These are phyloP conservation scores for Cordyceps cicadae DNA, from an alignment of 2,329 filamentous ascomycete species.

Conservation along the genomic window DNA sequence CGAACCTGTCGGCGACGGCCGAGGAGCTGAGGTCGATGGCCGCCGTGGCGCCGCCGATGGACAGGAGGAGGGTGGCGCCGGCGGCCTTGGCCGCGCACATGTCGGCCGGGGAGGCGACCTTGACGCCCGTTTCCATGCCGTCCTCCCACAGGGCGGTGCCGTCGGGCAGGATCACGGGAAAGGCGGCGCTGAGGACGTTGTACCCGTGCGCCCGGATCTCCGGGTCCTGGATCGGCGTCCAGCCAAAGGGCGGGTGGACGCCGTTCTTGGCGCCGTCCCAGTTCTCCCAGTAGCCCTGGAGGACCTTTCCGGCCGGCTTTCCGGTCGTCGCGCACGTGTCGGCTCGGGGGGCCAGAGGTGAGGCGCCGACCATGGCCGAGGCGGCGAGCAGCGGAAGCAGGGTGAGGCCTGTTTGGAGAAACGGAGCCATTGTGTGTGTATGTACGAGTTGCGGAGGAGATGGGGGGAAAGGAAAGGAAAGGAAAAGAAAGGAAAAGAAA, in stretches of 20 bases:
- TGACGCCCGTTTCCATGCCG: conserved; percentile 25
- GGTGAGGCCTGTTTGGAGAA: conserved; percentile 14
- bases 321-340: conserved; percentile 25
- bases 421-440: conserved; percentile 11
- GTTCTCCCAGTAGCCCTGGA: conserved; percentile 30
- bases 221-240: conserved; percentile 25
- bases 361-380: conserved; percentile 11
- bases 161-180: conserved; percentile 26
- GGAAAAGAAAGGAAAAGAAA: no score
- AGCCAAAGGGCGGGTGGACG: conserved; percentile 26
- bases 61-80: conserved; percentile 26
- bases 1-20: conserved; percentile 26
- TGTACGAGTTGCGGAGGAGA: no score
- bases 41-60: conserved; percentile 27
- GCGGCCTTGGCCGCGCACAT: conserved; percentile 27
- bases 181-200: conserved; percentile 28
- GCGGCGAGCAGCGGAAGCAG: conserved; percentile 12
- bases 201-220: conserved; percentile 24
- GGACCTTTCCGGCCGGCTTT: conserved; percentile 25
- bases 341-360: conserved; percentile 13
- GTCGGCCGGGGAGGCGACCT: conserved; percentile 23
- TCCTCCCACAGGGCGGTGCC: conserved; percentile 26
- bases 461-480: no score
- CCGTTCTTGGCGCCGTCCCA: conserved; percentile 27
- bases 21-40: conserved; percentile 25